These are phyloP conservation scores for rapeseed (Brassica napus) DNA, from an alignment of 345 rosid genomes.

Conservation along the genomic window Da-Ae NC_063445.1:1231501-1232000, in stretches of 20 bases:
- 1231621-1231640: conserved; percentile 90
- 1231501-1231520: conserved; percentile 97
- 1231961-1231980: neutral
- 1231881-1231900: neutral
- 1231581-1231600: conserved; percentile 96
- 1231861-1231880: neutral
- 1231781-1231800: neutral
- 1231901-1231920: no score
- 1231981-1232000: neutral
- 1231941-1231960: neutral
- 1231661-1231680: conserved; percentile 90
- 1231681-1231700: conserved; percentile 98
- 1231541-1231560: conserved; percentile 83
- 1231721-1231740: neutral
- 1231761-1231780: neutral
- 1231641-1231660: conserved; percentile 90
- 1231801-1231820: neutral
- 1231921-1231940: no score
- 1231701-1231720: conserved; percentile 52
- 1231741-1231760: neutral
- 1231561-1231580: conserved; percentile 90
- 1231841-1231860: neutral
- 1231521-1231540: conserved; percentile 93
- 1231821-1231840: neutral
- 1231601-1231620: conserved; percentile 95